Evolutionary conservation across 2,329 filamentous ascomycete species (phyloP), one percentile per base, ranked within the genome.

Genomic region (Neofusicoccum kwambonambiense): DNA sequence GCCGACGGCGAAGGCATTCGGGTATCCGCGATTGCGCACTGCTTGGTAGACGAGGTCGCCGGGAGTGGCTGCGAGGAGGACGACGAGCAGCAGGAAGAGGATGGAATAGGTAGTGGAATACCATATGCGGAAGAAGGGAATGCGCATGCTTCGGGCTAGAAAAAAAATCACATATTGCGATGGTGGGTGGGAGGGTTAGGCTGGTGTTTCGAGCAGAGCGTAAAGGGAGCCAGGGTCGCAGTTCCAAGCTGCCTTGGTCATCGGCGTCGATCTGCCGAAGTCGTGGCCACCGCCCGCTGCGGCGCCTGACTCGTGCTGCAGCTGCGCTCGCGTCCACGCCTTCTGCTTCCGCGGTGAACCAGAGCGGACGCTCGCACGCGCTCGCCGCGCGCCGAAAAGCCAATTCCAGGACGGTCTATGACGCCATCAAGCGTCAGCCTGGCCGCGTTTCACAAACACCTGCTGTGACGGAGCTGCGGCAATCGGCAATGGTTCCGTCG

Each of bases 1-100:
- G 62, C 87, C 86, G 70, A 97, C 86, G 73, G 95, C 89, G 79
- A 95, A 90, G 72, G 96, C 87, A 76, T 97, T 95, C 76, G 91
- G 91, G 58, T 87, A 81, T 70, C 92, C 89, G 60, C 80, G 68
- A 65, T 86, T 88, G 39, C 80, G 76, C 64, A 90, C 85, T 58
- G 91, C 90, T 76, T 95, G 91, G 75, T 89, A 89, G 76, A 97
- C 89, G 65, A 81, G 77, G 42, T 97, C 93, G 73, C 84, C 89
- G 1, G 93, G 93, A 0, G 92, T 92, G 69, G 96, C 84, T 72
- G 94, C 84, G 47, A 96, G 84, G 64, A 97, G 85, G 64, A 85
- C 84, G 70, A 91, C 77, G 41, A 93, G 86, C 71, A 96, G 74
- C 71, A 94, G 77, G 76, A 89, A 89, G 73, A 97, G 84, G 71